A percentile compares a stretch with the other conserved stretches of the same genome.
These are phyloP conservation scores for Prosopis cineraria DNA, from an alignment of 306 rosid genomes.

Conservation along the genomic window DNA sequence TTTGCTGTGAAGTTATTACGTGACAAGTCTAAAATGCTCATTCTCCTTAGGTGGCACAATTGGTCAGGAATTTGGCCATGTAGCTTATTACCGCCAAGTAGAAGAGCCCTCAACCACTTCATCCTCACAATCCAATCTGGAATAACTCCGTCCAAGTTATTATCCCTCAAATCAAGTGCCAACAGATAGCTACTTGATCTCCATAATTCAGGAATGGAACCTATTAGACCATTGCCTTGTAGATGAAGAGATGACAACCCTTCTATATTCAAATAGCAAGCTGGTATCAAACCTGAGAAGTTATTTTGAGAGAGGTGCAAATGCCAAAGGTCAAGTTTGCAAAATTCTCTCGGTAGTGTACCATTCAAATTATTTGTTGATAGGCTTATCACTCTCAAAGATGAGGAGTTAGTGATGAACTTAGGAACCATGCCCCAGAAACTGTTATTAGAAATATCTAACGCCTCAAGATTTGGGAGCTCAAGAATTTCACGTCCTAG, in stretches of 20 bases:
- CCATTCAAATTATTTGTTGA: slow-evolving; percentile 4
- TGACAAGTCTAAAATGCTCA: neutral
- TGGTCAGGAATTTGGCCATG: neutral
- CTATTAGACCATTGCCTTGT: neutral
- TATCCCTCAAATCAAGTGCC: slow-evolving; percentile 1
- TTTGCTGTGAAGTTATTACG: neutral
- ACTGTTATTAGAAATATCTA: neutral
- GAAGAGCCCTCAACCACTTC: neutral
- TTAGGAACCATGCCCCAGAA: neutral
- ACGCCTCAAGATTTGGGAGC: neutral
- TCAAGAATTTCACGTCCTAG: neutral
- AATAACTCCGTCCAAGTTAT: neutral
- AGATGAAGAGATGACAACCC: neutral
- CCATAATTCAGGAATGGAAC: neutral
- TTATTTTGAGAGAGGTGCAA: slow-evolving; percentile 5
- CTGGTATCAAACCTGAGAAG: neutral
- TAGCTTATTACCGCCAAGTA: neutral
- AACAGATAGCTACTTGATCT: too few relatives aligned
- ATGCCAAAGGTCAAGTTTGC: neutral
- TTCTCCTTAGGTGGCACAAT: neutral
- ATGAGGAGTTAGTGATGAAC: neutral
- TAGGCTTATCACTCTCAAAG: neutral
- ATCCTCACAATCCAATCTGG: neutral
- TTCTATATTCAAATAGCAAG: neutral
- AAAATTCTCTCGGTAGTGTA: neutral